Base-by-base conservation (phyloP, 1,284 basidiomycete species). In the Exobasidium cylindrosporum region DNA sequence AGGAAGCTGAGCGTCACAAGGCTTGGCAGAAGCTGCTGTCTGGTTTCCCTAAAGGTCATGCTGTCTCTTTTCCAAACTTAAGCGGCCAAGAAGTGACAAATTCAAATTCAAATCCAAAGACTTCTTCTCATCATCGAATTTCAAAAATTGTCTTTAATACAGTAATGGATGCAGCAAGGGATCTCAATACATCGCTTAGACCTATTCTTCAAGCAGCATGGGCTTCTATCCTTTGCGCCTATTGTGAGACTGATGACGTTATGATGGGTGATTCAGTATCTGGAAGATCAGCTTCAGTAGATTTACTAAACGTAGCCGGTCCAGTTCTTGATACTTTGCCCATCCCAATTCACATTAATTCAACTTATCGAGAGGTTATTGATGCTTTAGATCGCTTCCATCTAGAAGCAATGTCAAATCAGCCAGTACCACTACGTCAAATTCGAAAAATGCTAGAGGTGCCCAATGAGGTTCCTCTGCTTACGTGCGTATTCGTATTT, bases 161-260 rank as follows among this genome's bases (percentile, higher is more conserved):
- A 17, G 17, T 77, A 29, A 69, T 74, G 47, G 49, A 60, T 0
- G 60, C 64, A 1, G 73, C 77, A 11, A 59, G 63, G 4, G 30
- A 52, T 1, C 54, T 77, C 13, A 67, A 67, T n/a, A 72, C 68
- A 26, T 79, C 80, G 1, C 64, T 77, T 40, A 69, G 79, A n/a
- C 72, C 79, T 11, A n/a, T 81, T 10, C 61, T 75, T 0, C 80
- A 80, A 61, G 64, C 70, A 1, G 80, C 77, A 1, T 81, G 80
- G 79, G 77, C 73, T 1, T 29, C 67, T 24, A 66, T 81, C 10
- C 68, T 80, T 4, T 54, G 70, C 11, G 66, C 73, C 6, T 78
- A 76, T 60, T 61, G 75, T 28, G 72, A 72, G 49, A 76, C 78
- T 3, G 54, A 62, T 29, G 58, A 65, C 45, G 62, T 78, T 28